These are phyloP conservation scores for Pisolithus thermaeus DNA, from an alignment of 1,284 basidiomycete species.

Conservation along the genomic window DNA sequence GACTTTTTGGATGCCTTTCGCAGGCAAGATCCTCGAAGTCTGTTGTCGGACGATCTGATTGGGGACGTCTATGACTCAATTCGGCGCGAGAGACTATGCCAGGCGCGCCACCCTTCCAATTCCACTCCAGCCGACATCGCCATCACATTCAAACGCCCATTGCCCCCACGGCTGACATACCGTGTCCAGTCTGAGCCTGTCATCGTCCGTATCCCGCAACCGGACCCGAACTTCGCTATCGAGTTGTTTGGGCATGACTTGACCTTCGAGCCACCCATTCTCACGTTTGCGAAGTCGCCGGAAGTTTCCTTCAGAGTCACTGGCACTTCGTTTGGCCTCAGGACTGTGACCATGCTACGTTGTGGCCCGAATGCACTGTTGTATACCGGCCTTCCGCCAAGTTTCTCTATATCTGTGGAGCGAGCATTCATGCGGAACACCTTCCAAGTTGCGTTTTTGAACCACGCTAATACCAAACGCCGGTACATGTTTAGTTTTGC, in stretches of 20 bases:
- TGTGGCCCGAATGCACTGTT: slow-evolving; percentile 73
- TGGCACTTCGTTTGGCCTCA: slow-evolving; percentile 74
- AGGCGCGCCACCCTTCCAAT: slow-evolving; percentile 53
- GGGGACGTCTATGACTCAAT: slow-evolving; percentile 76
- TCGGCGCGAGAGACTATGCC: slow-evolving; percentile 63
- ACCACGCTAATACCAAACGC: slow-evolving; percentile 63
- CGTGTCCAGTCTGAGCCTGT: slow-evolving; percentile 82
- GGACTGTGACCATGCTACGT: slow-evolving; percentile 76
- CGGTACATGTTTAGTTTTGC: slow-evolving; percentile 92
- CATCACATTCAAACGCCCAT: slow-evolving; percentile 65
- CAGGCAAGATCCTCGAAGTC: slow-evolving; percentile 59
- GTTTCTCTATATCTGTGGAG: slow-evolving; percentile 74
- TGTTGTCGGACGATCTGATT: slow-evolving; percentile 70
- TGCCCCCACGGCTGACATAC: slow-evolving; percentile 77
- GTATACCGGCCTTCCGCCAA: slow-evolving; percentile 76
- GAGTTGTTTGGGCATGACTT: slow-evolving; percentile 82
- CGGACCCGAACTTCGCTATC: slow-evolving; percentile 75
- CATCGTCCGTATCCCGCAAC: slow-evolving; percentile 73
- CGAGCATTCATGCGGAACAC: slow-evolving; percentile 92
- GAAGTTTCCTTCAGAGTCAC: slow-evolving; percentile 86
- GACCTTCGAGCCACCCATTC: slow-evolving; percentile 75
- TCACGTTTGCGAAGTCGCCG: slow-evolving; percentile 70
- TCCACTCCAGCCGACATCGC: slow-evolving; percentile 41
- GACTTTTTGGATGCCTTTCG: slow-evolving; percentile 81
- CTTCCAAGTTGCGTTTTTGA: slow-evolving; percentile 83